A percentile compares a stretch with the other conserved stretches of the same genome.
Evolutionary conservation across 306 rosid genomes (phyloP).

Genomic region (Glycine latifolia): DNA sequence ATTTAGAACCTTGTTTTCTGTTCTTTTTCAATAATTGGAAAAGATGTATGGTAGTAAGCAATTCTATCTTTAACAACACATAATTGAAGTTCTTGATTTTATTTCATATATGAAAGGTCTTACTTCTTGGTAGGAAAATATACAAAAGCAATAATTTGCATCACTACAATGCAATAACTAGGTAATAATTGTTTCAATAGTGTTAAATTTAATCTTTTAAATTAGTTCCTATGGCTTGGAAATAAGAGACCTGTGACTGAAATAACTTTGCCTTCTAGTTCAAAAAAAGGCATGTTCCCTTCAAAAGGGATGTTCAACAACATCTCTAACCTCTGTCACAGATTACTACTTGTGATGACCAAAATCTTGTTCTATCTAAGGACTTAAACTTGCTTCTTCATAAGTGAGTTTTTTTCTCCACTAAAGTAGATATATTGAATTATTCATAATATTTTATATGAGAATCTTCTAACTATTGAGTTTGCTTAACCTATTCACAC

Average conservation of each 20-base stretch:
- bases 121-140: slow-evolving; percentile 56
- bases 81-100: background rate
- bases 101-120: slow-evolving; percentile 6
- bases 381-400: slow-evolving; percentile 70
- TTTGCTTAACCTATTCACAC: too few relatives aligned
- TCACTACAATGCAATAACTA: slow-evolving; percentile 75
- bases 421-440: slow-evolving; percentile 1
- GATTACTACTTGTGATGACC: slow-evolving; percentile 61
- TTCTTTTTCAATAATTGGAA: background rate
- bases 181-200: slow-evolving; percentile 55
- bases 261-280: slow-evolving; percentile 62
- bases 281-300: slow-evolving; percentile 71
- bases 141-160: slow-evolving; percentile 75
- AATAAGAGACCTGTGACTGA: background rate
- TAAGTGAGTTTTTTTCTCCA: slow-evolving; percentile 54
- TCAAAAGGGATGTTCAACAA: slow-evolving; percentile 68
- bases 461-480: background rate
- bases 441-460: slow-evolving; percentile 9
- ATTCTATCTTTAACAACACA: background rate
- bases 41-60: background rate
- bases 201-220: background rate
- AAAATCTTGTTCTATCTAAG: slow-evolving; percentile 54
- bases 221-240: background rate
- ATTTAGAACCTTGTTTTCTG: background rate
- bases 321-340: slow-evolving; percentile 70